A percentile compares a stretch with the other conserved stretches of the same genome.
Conservation (phyloP, 2,329 filamentous ascomycete species). For the Bipolaris bicolor region DNA sequence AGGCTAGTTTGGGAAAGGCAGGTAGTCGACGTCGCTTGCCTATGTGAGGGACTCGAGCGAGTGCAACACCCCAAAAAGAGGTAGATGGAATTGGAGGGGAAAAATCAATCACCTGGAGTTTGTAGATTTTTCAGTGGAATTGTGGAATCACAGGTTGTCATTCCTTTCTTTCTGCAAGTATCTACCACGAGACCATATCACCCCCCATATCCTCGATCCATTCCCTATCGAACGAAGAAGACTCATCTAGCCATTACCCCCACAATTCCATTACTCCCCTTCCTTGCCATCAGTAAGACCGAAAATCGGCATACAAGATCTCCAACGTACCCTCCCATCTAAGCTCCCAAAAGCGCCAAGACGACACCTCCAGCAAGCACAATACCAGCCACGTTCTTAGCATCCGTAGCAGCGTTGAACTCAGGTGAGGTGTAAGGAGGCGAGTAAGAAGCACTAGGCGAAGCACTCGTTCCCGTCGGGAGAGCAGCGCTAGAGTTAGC, state of each 20-base stretch:
- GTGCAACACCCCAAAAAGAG: too few relatives aligned
- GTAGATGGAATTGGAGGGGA: too few relatives aligned
- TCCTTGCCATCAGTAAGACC: not conserved
- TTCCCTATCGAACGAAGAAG: too few relatives aligned
- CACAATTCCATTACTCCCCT: not conserved
- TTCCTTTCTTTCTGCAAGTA: not conserved
- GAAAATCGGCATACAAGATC: not conserved
- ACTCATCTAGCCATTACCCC: too few relatives aligned
- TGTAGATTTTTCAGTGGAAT: too few relatives aligned
- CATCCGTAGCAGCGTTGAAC: slow-evolving; percentile 11
- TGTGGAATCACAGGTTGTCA: too few relatives aligned
- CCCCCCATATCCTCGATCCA: too few relatives aligned
- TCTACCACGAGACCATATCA: too few relatives aligned
- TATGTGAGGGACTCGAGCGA: too few relatives aligned
- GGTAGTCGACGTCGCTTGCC: too few relatives aligned
- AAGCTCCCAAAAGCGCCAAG: slow-evolving; percentile 12
- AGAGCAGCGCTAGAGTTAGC: slow-evolving; percentile 2
- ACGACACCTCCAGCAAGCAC: slow-evolving; percentile 6
- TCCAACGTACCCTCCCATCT: not conserved
- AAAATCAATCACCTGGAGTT: too few relatives aligned
- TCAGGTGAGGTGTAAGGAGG: not conserved
- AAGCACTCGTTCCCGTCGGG: slow-evolving; percentile 1
- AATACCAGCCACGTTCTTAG: slow-evolving; percentile 5
- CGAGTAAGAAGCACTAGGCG: slow-evolving; percentile 5
- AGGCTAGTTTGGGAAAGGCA: slow-evolving; percentile 4